phyloP scores from a whole-genome alignment of 2,329 filamentous ascomycete species.

The Penicillium sclerotiorum region DNA sequence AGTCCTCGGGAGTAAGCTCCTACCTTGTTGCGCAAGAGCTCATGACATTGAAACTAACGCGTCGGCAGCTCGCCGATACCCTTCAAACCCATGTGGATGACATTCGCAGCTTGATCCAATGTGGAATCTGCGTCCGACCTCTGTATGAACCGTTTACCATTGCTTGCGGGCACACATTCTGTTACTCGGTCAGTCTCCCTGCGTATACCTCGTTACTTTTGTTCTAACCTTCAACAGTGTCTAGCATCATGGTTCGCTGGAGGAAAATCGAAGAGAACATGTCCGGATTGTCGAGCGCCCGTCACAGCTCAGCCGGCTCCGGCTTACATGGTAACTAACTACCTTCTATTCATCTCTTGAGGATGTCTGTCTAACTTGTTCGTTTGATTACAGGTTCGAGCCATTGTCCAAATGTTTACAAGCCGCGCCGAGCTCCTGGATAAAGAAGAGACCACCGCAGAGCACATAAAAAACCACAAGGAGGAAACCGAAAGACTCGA shows the following conservation, averaged over 20 bases:
- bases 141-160: slow-evolving; percentile 72
- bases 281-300: slow-evolving; percentile 66
- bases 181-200: slow-evolving; percentile 60
- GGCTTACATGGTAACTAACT: slow-evolving; percentile 63
- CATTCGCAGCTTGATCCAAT: slow-evolving; percentile 64
- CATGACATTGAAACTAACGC: slow-evolving; percentile 14
- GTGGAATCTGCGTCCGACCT: slow-evolving; percentile 68
- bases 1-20: slow-evolving; percentile 36
- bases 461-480: slow-evolving; percentile 59
- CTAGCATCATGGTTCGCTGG: slow-evolving; percentile 58
- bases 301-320: slow-evolving; percentile 64
- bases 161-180: slow-evolving; percentile 71
- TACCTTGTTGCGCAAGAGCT: background rate
- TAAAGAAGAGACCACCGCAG: slow-evolving; percentile 63
- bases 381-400: slow-evolving; percentile 54
- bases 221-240: slow-evolving; percentile 50
- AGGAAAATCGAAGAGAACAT: slow-evolving; percentile 63
- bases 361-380: slow-evolving; percentile 11
- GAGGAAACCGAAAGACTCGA: slow-evolving; percentile 64
- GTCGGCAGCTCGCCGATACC: slow-evolving; percentile 41
- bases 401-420: slow-evolving; percentile 66
- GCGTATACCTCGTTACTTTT: background rate
- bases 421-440: slow-evolving; percentile 63
- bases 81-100: slow-evolving; percentile 61
- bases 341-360: background rate